Conservation (phyloP, 768 basidiomycete genomes). For the Boletus sp. region DNA sequence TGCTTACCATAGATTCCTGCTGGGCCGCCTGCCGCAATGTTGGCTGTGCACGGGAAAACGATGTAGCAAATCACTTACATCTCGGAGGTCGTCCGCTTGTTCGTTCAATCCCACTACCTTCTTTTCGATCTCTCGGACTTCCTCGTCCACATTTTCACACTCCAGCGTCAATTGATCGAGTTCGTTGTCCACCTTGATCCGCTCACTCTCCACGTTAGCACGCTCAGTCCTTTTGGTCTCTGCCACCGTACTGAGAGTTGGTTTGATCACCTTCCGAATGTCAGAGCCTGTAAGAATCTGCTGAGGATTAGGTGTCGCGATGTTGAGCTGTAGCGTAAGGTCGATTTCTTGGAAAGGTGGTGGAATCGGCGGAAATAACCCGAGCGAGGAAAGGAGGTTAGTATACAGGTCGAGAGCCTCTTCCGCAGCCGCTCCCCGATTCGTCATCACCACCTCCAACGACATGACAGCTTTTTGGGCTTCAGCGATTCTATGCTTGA, state of each 20-base stretch:
- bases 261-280: slow-evolving; percentile 69
- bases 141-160: slow-evolving; percentile 80
- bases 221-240: slow-evolving; percentile 70
- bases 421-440: slow-evolving; percentile 77
- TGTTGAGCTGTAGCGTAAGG: slow-evolving; percentile 78
- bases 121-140: slow-evolving; percentile 69
- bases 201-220: slow-evolving; percentile 69
- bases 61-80: slow-evolving; percentile 45
- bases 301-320: slow-evolving; percentile 66
- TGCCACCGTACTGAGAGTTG: slow-evolving; percentile 67
- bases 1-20: slow-evolving; percentile 66
- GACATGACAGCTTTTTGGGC: slow-evolving; percentile 69
- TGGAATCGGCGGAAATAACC: slow-evolving; percentile 71
- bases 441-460: slow-evolving; percentile 80
- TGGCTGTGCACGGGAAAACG: background rate
- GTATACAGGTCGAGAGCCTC: slow-evolving; percentile 79
- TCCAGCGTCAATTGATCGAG: slow-evolving; percentile 72
- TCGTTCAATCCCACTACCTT: slow-evolving; percentile 67
- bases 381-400: slow-evolving; percentile 67
- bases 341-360: slow-evolving; percentile 69
- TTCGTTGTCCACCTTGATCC: slow-evolving; percentile 78
- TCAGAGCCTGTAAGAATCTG: slow-evolving; percentile 67
- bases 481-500: slow-evolving; percentile 72
- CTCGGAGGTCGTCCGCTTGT: slow-evolving; percentile 77
- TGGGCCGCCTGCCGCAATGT: slow-evolving; percentile 59